A percentile compares a stretch with the other conserved stretches of the same genome.
Evolutionary conservation across 2,329 filamentous ascomycete genomes (phyloP).

Genomic region (Neopestalotiopsis sp.): DNA sequence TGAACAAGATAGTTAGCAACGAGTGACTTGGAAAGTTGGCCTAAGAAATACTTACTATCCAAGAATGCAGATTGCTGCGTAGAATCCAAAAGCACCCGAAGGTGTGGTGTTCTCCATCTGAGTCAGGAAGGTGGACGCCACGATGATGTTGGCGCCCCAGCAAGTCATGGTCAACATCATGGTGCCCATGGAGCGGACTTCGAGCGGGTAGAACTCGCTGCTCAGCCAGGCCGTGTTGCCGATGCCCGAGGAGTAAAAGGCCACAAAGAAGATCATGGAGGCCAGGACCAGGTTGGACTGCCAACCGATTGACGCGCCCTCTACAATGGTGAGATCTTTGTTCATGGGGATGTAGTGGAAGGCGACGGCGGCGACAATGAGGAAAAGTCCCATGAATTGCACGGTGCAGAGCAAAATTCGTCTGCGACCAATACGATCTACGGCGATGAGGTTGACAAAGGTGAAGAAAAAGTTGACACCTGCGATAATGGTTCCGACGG

Average conservation of each 20-base stretch:
- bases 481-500: slow-evolving; percentile 15
- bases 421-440: not conserved
- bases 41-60: not conserved
- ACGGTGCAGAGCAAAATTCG: slow-evolving; percentile 14
- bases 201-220: slow-evolving; percentile 10
- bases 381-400: slow-evolving; percentile 13
- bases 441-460: slow-evolving; percentile 14
- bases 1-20: not conserved
- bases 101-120: slow-evolving; percentile 16
- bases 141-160: slow-evolving; percentile 12
- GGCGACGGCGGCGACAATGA: slow-evolving; percentile 10
- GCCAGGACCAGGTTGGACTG: slow-evolving; percentile 7
- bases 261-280: slow-evolving; percentile 12
- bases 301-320: not conserved
- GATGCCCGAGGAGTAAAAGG: slow-evolving; percentile 10
- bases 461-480: slow-evolving; percentile 16
- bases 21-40: not conserved
- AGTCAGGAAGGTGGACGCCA: slow-evolving; percentile 12
- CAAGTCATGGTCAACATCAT: slow-evolving; percentile 17
- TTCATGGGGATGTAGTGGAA: slow-evolving; percentile 9
- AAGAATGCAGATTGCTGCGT: slow-evolving; percentile 11
- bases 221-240: slow-evolving; percentile 15
- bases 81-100: slow-evolving; percentile 15
- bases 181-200: slow-evolving; percentile 9
- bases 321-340: not conserved